These are phyloP conservation scores for Bertia moriformis DNA, from an alignment of 2,329 filamentous ascomycete species.

Conservation along the genomic window DNA sequence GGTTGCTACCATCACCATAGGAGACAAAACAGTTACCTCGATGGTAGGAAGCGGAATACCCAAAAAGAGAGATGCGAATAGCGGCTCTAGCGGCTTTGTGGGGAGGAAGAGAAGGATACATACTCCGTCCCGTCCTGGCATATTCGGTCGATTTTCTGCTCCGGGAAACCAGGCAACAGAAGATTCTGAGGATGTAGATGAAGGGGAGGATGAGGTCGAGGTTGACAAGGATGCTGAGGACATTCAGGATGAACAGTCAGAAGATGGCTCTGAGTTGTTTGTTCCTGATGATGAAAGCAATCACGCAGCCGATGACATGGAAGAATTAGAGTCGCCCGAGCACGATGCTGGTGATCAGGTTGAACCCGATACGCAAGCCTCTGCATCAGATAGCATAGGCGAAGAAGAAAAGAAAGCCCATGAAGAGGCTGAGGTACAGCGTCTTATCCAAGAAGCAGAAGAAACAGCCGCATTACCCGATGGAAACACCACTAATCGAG, in stretches of 20 bases:
- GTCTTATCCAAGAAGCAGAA: constrained; percentile 26
- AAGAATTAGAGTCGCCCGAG: too few species aligned
- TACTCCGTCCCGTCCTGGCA: constrained; percentile 11
- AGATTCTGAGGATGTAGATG: constrained; percentile 8
- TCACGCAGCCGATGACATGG: too few species aligned
- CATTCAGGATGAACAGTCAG: constrained; percentile 5
- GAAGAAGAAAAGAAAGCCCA: constrained; percentile 36
- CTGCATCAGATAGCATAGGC: constrained; percentile 24
- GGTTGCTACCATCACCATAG: constrained; percentile 46
- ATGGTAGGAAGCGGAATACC: constrained; percentile 33
- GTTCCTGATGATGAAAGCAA: constrained; percentile 1
- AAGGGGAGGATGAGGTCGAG: constrained; percentile 7
- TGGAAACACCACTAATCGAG: constrained; percentile 24
- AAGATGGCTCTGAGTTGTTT: constrained; percentile 8
- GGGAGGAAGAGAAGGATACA: constrained; percentile 9
- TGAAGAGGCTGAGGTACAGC: constrained; percentile 25
- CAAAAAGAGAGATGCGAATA: constrained; percentile 12
- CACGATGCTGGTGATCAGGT: background rate
- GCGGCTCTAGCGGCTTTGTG: background rate
- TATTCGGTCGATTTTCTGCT: constrained; percentile 1
- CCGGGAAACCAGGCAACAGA: constrained; percentile 4
- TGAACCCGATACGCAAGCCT: background rate
- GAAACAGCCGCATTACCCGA: constrained; percentile 18
- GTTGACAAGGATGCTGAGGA: constrained; percentile 4
- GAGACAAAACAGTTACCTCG: constrained; percentile 37